These are phyloP conservation scores for Claviceps purpurea DNA, from an alignment of 2,329 filamentous ascomycete genomes.

Conservation along the genomic window DNA sequence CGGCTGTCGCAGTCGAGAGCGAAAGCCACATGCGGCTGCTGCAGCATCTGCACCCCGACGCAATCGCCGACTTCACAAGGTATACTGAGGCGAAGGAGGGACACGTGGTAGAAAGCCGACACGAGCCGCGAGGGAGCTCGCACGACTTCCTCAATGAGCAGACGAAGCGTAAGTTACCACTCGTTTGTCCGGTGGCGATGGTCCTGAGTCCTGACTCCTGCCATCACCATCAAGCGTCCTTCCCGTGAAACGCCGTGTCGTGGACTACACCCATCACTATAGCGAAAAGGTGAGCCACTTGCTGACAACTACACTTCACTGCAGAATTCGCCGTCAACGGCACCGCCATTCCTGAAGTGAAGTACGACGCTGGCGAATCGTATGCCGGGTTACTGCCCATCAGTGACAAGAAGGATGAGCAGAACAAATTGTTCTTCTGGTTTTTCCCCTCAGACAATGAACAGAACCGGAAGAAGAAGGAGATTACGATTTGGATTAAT, in stretches of 20 bases:
- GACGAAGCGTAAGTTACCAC: constrained; percentile 9
- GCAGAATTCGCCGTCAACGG: constrained; percentile 47
- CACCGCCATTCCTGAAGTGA: constrained; percentile 46
- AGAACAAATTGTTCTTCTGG: constrained; percentile 48
- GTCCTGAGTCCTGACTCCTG: no score
- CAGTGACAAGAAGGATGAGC: constrained; percentile 31
- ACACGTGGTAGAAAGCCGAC: neutral
- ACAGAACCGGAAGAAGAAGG: constrained; percentile 31
- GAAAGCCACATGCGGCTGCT: neutral
- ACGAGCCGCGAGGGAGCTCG: neutral
- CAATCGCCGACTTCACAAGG: neutral
- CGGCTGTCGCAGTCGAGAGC: neutral
- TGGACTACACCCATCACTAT: neutral
- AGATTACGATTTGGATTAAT: constrained; percentile 51
- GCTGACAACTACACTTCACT: constrained; percentile 13
- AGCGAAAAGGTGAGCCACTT: neutral
- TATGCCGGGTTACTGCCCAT: constrained; percentile 47
- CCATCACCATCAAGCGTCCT: no score
- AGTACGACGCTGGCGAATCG: constrained; percentile 48
- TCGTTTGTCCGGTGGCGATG: no score
- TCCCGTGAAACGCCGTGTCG: no score
- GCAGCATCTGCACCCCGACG: neutral
- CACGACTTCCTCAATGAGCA: constrained; percentile 8
- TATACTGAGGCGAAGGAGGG: neutral
- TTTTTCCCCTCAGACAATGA: constrained; percentile 46